A percentile compares a stretch with the other conserved stretches of the same genome.
phyloP scores from a whole-genome alignment of 2,329 filamentous ascomycete genomes.

The Exophiala sp. region DNA sequence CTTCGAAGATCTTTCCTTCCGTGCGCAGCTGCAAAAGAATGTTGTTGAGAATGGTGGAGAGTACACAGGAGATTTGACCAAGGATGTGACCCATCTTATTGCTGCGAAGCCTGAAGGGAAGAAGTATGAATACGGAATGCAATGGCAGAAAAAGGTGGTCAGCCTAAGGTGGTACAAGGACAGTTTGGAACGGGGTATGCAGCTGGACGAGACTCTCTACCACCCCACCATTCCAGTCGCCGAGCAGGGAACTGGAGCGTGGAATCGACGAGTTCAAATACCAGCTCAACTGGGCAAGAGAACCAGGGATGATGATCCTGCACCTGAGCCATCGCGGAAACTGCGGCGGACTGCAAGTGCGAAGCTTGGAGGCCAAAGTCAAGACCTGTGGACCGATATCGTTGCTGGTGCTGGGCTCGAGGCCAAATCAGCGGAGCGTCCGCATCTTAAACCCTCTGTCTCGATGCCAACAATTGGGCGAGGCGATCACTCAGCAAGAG shows the following conservation, averaged over 20 bases:
- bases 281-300: slow-evolving; percentile 55
- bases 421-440: slow-evolving; percentile 23
- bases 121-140: slow-evolving; percentile 82
- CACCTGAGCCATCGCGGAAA: slow-evolving; percentile 65
- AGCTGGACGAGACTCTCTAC: slow-evolving; percentile 79
- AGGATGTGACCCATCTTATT: slow-evolving; percentile 79
- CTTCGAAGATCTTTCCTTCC: slow-evolving; percentile 60
- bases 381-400: slow-evolving; percentile 87
- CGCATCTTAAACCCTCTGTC: slow-evolving; percentile 28
- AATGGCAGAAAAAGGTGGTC: slow-evolving; percentile 75
- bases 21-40: slow-evolving; percentile 63
- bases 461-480: slow-evolving; percentile 19
- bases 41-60: slow-evolving; percentile 67
- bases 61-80: slow-evolving; percentile 83
- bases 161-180: slow-evolving; percentile 79
- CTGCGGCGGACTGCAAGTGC: slow-evolving; percentile 80
- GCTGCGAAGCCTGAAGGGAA: slow-evolving; percentile 71
- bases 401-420: slow-evolving; percentile 46
- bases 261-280: slow-evolving; percentile 52
- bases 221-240: slow-evolving; percentile 64
- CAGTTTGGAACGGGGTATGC: slow-evolving; percentile 79
- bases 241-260: slow-evolving; percentile 71
- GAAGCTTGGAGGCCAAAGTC: slow-evolving; percentile 71
- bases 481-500: slow-evolving; percentile 2
- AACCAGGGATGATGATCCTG: slow-evolving; percentile 45